Conservation (phyloP, 441 rosid species). For the Populus tomentosa region DNA sequence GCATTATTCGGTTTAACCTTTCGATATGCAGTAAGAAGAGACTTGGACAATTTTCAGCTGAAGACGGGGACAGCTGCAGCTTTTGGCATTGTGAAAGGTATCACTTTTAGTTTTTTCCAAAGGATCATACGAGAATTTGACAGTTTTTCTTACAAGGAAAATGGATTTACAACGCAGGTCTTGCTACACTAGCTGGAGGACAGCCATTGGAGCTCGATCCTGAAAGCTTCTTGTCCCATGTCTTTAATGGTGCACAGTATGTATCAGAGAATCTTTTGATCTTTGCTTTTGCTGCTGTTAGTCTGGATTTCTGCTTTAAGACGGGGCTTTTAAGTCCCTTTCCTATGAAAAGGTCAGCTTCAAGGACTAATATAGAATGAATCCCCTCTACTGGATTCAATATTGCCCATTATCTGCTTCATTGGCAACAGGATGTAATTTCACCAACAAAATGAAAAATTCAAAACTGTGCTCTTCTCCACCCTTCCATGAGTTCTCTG, state of each 20-base stretch:
- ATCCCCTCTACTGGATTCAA: neutral
- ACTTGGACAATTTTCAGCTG: slow-evolving; percentile 68
- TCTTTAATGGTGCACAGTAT: slow-evolving; percentile 45
- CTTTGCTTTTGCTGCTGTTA: slow-evolving; percentile 65
- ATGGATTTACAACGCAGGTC: slow-evolving; percentile 43
- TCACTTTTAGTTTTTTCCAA: neutral
- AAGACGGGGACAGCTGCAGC: slow-evolving; percentile 81
- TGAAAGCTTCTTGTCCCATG: slow-evolving; percentile 58
- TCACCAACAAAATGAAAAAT: neutral
- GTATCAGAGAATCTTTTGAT: slow-evolving; percentile 64
- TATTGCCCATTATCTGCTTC: neutral
- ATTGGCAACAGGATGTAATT: neutral
- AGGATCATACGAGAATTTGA: neutral
- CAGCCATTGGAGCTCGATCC: slow-evolving; percentile 55
- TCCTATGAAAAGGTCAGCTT: slow-evolving; percentile 34
- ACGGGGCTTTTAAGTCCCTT: slow-evolving; percentile 57
- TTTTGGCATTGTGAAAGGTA: slow-evolving; percentile 82
- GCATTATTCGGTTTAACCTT: slow-evolving; percentile 86
- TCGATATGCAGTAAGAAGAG: slow-evolving; percentile 72
- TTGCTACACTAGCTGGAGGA: slow-evolving; percentile 48
- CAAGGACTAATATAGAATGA: slow-evolving; percentile 14
- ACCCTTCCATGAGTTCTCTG: neutral
- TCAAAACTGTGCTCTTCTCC: neutral
- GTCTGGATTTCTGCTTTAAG: slow-evolving; percentile 73
- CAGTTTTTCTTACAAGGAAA: neutral